Percentiles rank a stretch among this genome's conserved stretches.
These are phyloP conservation scores for Quercus robur DNA, from an alignment of 306 rosid species.

Conservation along the genomic window DNA sequence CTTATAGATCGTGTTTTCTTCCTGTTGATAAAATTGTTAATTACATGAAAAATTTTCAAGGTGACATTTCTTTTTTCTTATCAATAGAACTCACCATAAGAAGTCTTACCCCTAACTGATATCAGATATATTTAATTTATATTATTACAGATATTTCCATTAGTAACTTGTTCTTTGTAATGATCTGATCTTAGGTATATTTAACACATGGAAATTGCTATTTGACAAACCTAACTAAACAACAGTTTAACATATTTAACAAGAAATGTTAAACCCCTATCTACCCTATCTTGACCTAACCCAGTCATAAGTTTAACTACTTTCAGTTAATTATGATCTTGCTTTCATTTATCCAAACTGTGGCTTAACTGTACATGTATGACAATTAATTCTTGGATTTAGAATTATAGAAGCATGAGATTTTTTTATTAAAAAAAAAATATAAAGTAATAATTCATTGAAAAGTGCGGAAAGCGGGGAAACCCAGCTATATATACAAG, in stretches of 20 bases:
- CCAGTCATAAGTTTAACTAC: not conserved
- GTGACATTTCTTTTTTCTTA: no score
- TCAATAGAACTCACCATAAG: not conserved
- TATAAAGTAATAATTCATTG: not conserved
- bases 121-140: not conserved
- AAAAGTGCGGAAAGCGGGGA: not conserved
- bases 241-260: no score
- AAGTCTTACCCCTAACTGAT: not conserved
- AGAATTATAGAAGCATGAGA: no score
- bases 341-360: not conserved
- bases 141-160: not conserved
- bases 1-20: not conserved
- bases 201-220: not conserved
- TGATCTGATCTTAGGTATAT: not conserved
- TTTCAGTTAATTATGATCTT: not conserved
- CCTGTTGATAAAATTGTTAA: not conserved
- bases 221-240: no score
- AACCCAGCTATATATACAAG: not conserved
- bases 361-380: not conserved
- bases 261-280: no score
- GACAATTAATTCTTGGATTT: not conserved
- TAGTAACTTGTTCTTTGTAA: not conserved
- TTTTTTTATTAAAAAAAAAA: no score
- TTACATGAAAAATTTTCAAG: not conserved
- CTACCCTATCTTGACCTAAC: not conserved